phyloP scores from a whole-genome alignment of 2,329 filamentous ascomycete genomes.

The Clathrospora elynae region DNA sequence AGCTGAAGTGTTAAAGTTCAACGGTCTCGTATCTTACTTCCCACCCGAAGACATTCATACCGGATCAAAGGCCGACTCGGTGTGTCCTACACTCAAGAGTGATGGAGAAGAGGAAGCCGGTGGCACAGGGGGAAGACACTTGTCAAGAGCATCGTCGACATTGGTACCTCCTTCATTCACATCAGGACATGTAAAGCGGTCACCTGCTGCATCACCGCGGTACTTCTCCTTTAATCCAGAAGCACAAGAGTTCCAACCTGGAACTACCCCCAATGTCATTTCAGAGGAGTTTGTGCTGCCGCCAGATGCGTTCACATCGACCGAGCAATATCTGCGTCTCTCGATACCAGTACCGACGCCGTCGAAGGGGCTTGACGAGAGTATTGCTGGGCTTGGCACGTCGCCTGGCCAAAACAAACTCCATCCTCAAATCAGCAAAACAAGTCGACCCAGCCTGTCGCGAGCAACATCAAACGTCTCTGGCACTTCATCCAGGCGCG shows the following conservation, averaged over 20 bases:
- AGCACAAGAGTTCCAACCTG: slow-evolving; percentile 42
- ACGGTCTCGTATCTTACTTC: slow-evolving; percentile 50
- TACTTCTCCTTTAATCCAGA: slow-evolving; percentile 47
- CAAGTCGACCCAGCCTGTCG: slow-evolving; percentile 31
- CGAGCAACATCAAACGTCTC: slow-evolving; percentile 38
- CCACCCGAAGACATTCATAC: slow-evolving; percentile 25
- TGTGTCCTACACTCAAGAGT: slow-evolving; percentile 33
- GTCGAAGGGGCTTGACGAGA: slow-evolving; percentile 27
- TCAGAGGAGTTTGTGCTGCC: slow-evolving; percentile 21
- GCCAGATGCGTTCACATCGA: slow-evolving; percentile 22
- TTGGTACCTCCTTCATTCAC: slow-evolving; percentile 30
- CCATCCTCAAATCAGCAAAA: slow-evolving; percentile 20
- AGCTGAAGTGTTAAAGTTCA: slow-evolving; percentile 64
- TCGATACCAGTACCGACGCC: slow-evolving; percentile 33
- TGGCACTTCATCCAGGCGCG: slow-evolving; percentile 24
- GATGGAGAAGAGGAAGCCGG: slow-evolving; percentile 18
- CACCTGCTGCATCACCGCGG: slow-evolving; percentile 31
- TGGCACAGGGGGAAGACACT: slow-evolving; percentile 13
- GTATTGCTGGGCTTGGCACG: slow-evolving; percentile 21
- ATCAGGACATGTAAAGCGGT: slow-evolving; percentile 26
- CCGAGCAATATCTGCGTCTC: slow-evolving; percentile 40
- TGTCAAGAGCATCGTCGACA: slow-evolving; percentile 34
- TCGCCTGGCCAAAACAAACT: slow-evolving; percentile 22
- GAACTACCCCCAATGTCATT: slow-evolving; percentile 21
- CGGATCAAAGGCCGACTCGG: slow-evolving; percentile 34